Evolutionary conservation across 75 land plant genomes (phyloP).

Genomic region (Pinus taeda): DNA sequence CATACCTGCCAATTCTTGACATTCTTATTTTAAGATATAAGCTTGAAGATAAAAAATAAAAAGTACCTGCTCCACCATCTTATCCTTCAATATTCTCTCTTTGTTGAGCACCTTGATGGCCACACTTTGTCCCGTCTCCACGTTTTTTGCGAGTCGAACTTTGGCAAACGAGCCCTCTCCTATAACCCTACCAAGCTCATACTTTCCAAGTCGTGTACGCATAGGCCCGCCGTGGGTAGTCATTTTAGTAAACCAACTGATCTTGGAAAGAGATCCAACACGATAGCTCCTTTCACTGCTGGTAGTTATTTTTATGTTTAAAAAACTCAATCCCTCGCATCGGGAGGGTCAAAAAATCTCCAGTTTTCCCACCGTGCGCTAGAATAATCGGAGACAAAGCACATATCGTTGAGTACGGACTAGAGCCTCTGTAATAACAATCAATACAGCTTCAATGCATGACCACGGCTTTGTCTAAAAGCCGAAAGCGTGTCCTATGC

Average conservation of each 20-base stretch:
- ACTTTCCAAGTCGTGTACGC: slow-evolving; percentile 36
- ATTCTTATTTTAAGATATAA: too few relatives aligned
- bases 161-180: slow-evolving; percentile 51
- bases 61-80: slow-evolving; percentile 42
- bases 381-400: not conserved
- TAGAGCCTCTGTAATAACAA: not conserved
- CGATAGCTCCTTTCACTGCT: not conserved
- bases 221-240: not conserved
- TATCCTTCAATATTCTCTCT: slow-evolving; percentile 45
- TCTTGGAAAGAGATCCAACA: not conserved
- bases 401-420: not conserved
- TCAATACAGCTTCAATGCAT: not conserved
- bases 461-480: too few relatives aligned
- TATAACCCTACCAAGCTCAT: slow-evolving; percentile 37
- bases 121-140: slow-evolving; percentile 28
- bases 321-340: not conserved
- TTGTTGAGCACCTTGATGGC: slow-evolving; percentile 41
- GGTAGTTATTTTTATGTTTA: not conserved
- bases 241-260: not conserved
- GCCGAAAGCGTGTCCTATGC: too few relatives aligned
- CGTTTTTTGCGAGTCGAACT: slow-evolving; percentile 31
- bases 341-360: slow-evolving; percentile 8
- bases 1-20: too few relatives aligned
- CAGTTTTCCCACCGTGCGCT: not conserved
- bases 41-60: not conserved